A percentile compares a stretch with the other conserved stretches of the same genome.
Conservation (phyloP, 306 rosid genomes). For the Senna tora region DNA sequence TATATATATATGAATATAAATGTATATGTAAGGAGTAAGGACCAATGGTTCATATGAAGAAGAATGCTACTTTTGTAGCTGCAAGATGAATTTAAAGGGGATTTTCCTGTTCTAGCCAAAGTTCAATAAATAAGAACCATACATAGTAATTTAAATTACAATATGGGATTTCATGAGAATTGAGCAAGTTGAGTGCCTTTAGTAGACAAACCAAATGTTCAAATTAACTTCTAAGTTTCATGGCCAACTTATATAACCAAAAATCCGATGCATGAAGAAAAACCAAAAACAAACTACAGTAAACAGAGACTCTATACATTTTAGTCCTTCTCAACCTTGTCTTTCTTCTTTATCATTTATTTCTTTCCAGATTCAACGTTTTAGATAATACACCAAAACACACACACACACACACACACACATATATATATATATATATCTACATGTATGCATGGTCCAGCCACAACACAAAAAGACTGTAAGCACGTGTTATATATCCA, state of each 20-base stretch:
- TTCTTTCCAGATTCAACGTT: slow-evolving; percentile 9
- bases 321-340: slow-evolving; percentile 6
- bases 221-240: slow-evolving; percentile 17
- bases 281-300: not conserved
- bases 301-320: not conserved
- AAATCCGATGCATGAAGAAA: slow-evolving; percentile 20
- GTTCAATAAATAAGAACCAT: not conserved
- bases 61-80: not conserved
- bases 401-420: too few relatives aligned
- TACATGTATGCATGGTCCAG: too few relatives aligned
- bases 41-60: slow-evolving; percentile 9
- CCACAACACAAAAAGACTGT: too few relatives aligned
- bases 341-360: slow-evolving; percentile 22
- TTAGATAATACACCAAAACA: not conserved
- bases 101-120: slow-evolving; percentile 12
- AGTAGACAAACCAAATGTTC: not conserved
- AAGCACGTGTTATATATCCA: too few relatives aligned
- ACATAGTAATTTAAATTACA: not conserved
- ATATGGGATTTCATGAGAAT: not conserved
- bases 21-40: too few relatives aligned
- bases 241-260: not conserved
- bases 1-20: not conserved
- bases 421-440: too few relatives aligned
- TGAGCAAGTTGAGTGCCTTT: not conserved
- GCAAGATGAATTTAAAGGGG: slow-evolving; percentile 1